Conservation (phyloP, 2,329 filamentous ascomycete species). For the Moelleriella libera region DNA sequence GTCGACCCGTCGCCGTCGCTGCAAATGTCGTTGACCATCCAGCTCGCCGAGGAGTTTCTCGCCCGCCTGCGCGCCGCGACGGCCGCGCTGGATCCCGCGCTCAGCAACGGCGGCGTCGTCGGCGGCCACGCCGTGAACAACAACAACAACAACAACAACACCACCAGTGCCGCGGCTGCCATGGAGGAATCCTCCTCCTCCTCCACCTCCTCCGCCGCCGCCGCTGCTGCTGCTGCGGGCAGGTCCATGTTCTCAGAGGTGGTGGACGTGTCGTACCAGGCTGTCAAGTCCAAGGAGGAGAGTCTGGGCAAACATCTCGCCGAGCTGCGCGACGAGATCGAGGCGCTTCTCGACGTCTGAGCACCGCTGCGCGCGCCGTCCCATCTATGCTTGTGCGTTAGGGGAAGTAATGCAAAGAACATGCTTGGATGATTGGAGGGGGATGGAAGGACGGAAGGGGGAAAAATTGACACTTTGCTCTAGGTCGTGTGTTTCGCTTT, state of each 20-base stretch:
- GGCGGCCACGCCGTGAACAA: not conserved
- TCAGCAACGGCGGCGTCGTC: constrained; percentile 4
- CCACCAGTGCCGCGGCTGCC: no score
- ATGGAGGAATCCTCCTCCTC: no score
- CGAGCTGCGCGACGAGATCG: constrained; percentile 18
- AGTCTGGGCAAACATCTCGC: constrained; percentile 17
- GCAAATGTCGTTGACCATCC: constrained; percentile 26
- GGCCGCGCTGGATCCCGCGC: constrained; percentile 11
- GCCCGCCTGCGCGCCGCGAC: constrained; percentile 19
- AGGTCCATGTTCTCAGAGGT: constrained; percentile 18
- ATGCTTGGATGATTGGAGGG: no score
- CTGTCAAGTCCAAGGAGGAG: constrained; percentile 19
- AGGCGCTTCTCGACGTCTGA: constrained; percentile 13
- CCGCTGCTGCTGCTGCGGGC: constrained; percentile 6
- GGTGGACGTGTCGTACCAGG: constrained; percentile 15
- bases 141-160: not conserved
- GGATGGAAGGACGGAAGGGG: no score
- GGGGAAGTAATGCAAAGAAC: no score
- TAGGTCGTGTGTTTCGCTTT: no score
- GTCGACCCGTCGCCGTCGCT: constrained; percentile 24
- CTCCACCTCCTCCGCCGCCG: no score
- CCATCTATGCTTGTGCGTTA: no score
- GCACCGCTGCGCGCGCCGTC: no score
- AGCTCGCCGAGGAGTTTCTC: constrained; percentile 26
- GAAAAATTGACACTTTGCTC: no score